phyloP scores from a whole-genome alignment of 1,284 basidiomycete species.

The Fomitopsis betulina region DNA sequence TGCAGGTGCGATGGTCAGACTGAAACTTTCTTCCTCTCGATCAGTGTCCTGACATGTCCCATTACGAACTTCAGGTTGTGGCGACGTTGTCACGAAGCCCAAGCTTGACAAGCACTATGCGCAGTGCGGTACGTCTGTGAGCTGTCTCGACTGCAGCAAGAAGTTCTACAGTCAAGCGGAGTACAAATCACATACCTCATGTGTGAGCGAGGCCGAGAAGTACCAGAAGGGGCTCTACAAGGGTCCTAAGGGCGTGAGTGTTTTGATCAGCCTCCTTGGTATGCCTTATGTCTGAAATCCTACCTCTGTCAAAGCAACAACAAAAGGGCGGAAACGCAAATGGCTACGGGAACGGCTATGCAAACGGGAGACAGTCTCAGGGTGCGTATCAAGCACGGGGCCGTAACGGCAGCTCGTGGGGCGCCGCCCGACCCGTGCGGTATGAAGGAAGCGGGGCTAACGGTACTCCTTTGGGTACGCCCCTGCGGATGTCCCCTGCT shows the following conservation, averaged over 20 bases:
- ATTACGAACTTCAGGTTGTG: conserved; percentile 48
- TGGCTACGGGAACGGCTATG: conserved; percentile 5
- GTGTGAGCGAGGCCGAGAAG: conserved; percentile 88
- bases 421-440: conserved; percentile 9
- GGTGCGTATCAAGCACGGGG: conserved; percentile 27
- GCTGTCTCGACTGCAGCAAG: conserved; percentile 85
- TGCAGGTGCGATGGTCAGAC: conserved; percentile 45
- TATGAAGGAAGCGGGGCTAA: conserved; percentile 58
- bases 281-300: background rate
- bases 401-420: conserved; percentile 14
- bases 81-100: conserved; percentile 88
- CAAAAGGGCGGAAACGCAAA: conserved; percentile 15
- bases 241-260: conserved; percentile 51
- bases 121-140: conserved; percentile 66
- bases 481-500: conserved; percentile 43
- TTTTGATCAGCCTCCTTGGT: background rate
- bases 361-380: conserved; percentile 8
- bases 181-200: conserved; percentile 81
- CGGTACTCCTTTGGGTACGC: conserved; percentile 62
- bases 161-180: conserved; percentile 73
- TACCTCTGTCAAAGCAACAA: conserved; percentile 6
- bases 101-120: conserved; percentile 73
- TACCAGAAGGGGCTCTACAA: conserved; percentile 86
- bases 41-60: conserved; percentile 6
- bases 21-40: background rate